Evolutionary conservation across 257 asterid genomes (phyloP).

Genomic region (Scutellaria barbata): DNA sequence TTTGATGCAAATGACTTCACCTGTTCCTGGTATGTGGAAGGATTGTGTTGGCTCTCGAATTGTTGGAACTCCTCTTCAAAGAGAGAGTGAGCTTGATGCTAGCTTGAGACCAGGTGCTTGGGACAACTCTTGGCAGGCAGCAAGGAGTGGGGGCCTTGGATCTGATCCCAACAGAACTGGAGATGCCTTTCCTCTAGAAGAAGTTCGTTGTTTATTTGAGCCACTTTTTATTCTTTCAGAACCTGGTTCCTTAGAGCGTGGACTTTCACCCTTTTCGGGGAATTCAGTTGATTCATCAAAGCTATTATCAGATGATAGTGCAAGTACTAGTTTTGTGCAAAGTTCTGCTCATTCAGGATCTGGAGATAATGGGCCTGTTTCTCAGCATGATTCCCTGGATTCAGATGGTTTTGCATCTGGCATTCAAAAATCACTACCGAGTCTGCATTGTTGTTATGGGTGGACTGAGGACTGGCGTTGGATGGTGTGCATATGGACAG

Average conservation of each 20-base stretch:
- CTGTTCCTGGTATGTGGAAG: conserved; percentile 92
- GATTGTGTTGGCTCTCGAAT: conserved; percentile 80
- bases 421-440: conserved; percentile 75
- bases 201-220: conserved; percentile 84
- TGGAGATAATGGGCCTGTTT: conserved; percentile 72
- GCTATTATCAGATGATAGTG: conserved; percentile 70
- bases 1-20: conserved; percentile 76
- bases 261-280: conserved; percentile 70
- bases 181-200: conserved; percentile 70
- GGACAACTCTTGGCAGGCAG: conserved; percentile 95
- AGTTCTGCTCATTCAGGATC: conserved; percentile 69
- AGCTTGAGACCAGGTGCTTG: conserved; percentile 84
- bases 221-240: conserved; percentile 94
- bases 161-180: conserved; percentile 69
- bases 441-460: conserved; percentile 98
- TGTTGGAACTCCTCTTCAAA: conserved; percentile 70
- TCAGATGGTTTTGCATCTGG: conserved; percentile 76
- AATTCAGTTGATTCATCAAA: conserved; percentile 68
- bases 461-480: conserved; percentile 99
- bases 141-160: conserved; percentile 79
- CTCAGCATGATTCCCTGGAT: conserved; percentile 69
- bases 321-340: conserved; percentile 71
- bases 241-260: conserved; percentile 93
- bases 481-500: conserved; percentile 98
- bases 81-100: conserved; percentile 89